A percentile compares a stretch with the other conserved stretches of the same genome.
Conservation (phyloP, 2,329 filamentous ascomycete genomes). For the Fusarium poae region DNA sequence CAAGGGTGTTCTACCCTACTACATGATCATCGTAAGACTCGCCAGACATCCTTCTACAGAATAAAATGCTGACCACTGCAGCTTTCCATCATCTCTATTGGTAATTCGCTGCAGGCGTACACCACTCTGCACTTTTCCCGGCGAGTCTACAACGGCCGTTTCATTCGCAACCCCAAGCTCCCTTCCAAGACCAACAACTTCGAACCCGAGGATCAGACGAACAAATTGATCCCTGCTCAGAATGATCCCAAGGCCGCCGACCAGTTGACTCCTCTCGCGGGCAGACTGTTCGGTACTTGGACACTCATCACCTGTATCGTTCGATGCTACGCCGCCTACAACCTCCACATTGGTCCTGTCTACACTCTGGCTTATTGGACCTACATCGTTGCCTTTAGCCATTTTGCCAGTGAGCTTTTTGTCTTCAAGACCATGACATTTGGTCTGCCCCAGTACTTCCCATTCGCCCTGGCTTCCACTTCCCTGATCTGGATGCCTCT, state of each 20-base stretch:
- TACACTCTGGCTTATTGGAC: constrained; percentile 88
- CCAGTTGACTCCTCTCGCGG: constrained; percentile 79
- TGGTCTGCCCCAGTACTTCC: constrained; percentile 67
- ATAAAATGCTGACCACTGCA: constrained; percentile 55
- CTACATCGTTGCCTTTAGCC: constrained; percentile 80
- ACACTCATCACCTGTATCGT: constrained; percentile 83
- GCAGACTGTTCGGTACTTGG: constrained; percentile 89
- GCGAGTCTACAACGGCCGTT: constrained; percentile 83
- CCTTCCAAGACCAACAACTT: constrained; percentile 56
- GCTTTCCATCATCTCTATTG: constrained; percentile 85
- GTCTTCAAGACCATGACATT: constrained; percentile 81
- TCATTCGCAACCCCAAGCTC: constrained; percentile 64
- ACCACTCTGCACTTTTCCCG: constrained; percentile 82
- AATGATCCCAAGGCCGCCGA: constrained; percentile 63
- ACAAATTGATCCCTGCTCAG: constrained; percentile 64
- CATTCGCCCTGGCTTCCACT: constrained; percentile 64
- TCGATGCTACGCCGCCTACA: constrained; percentile 85
- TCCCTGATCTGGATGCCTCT: constrained; percentile 72
- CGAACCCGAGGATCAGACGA: constrained; percentile 66
- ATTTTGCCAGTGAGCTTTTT: constrained; percentile 85
- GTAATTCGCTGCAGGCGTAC: constrained; percentile 89
- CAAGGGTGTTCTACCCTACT: constrained; percentile 70
- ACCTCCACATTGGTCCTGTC: constrained; percentile 77
- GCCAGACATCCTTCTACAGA: not conserved
- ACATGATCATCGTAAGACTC: constrained; percentile 66